Conservation (phyloP, 2,329 filamentous ascomycete genomes). For the Calonectria naviculata region DNA sequence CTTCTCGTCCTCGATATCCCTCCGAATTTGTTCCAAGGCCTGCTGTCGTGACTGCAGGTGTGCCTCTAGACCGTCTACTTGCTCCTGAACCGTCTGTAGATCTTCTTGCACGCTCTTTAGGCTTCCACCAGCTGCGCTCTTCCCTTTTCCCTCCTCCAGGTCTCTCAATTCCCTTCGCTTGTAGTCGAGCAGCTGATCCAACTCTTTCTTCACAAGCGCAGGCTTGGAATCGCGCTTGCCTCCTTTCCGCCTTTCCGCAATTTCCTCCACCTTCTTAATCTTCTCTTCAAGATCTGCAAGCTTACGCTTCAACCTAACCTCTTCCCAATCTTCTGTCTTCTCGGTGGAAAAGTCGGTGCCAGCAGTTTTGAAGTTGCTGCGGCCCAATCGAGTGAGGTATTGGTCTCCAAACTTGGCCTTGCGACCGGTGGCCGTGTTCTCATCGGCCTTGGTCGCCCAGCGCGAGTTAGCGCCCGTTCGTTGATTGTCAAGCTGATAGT, state of each 20-base stretch:
- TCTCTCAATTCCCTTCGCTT: constrained; percentile 85
- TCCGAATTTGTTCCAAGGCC: constrained; percentile 79
- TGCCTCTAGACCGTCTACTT: constrained; percentile 88
- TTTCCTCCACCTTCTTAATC: constrained; percentile 83
- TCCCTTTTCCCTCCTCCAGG: constrained; percentile 77
- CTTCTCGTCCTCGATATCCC: constrained; percentile 91
- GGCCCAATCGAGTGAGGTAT: constrained; percentile 90
- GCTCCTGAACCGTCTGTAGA: constrained; percentile 89
- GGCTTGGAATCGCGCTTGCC: constrained; percentile 83
- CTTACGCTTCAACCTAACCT: constrained; percentile 94
- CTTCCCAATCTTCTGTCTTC: constrained; percentile 96
- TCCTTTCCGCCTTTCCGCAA: constrained; percentile 71
- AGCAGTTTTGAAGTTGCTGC: constrained; percentile 81
- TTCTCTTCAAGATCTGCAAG: constrained; percentile 89
- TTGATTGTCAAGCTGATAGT: constrained; percentile 90
- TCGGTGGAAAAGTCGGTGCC: constrained; percentile 92
- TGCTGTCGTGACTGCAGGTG: constrained; percentile 84
- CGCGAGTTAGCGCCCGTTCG: constrained; percentile 72
- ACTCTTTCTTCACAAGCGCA: constrained; percentile 90
- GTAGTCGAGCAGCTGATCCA: constrained; percentile 94
- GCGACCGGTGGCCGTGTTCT: constrained; percentile 84
- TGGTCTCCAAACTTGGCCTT: constrained; percentile 99
- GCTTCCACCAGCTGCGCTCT: constrained; percentile 75
- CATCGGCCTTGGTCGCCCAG: constrained; percentile 84
- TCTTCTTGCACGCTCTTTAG: constrained; percentile 86